A percentile compares a stretch with the other conserved stretches of the same genome.
Evolutionary conservation across 179 eudicot species (phyloP).

Genomic region (Spergularia azorica): DNA sequence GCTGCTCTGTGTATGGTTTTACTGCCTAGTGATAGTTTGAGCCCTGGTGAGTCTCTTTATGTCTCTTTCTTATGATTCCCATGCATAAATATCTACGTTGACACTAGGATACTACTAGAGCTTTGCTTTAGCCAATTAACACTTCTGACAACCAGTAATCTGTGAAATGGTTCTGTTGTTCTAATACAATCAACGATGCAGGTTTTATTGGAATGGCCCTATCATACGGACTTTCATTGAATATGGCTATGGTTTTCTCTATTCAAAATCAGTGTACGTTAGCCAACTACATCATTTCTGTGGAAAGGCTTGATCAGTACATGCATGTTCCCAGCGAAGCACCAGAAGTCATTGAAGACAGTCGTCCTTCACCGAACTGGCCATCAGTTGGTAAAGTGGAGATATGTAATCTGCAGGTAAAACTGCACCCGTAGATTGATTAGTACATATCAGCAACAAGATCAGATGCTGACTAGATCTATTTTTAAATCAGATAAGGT

Average conservation of each 20-base stretch:
- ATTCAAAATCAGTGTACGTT: constrained; percentile 68
- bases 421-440: not conserved
- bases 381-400: constrained; percentile 70
- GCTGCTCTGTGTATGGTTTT: constrained; percentile 79
- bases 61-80: not conserved
- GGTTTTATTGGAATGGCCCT: constrained; percentile 83
- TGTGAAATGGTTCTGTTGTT: not conserved
- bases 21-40: constrained; percentile 78
- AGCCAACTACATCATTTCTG: constrained; percentile 67
- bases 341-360: constrained; percentile 60
- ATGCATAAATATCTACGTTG: no score
- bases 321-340: constrained; percentile 83
- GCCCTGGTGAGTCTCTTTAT: constrained; percentile 51
- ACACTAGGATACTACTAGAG: no score
- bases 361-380: constrained; percentile 66
- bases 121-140: not conserved
- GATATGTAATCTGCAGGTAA: constrained; percentile 69
- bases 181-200: constrained; percentile 32
- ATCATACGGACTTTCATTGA: constrained; percentile 77
- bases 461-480: not conserved
- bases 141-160: not conserved
- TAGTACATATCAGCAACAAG: not conserved
- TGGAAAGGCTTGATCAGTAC: constrained; percentile 77
- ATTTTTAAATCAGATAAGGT: constrained; percentile 54
- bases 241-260: constrained; percentile 56